A percentile compares a stretch with the other conserved stretches of the same genome.
Evolutionary conservation across 352 stramenopile genomes (phyloP).

Genomic region (Pythium myriotylum): DNA sequence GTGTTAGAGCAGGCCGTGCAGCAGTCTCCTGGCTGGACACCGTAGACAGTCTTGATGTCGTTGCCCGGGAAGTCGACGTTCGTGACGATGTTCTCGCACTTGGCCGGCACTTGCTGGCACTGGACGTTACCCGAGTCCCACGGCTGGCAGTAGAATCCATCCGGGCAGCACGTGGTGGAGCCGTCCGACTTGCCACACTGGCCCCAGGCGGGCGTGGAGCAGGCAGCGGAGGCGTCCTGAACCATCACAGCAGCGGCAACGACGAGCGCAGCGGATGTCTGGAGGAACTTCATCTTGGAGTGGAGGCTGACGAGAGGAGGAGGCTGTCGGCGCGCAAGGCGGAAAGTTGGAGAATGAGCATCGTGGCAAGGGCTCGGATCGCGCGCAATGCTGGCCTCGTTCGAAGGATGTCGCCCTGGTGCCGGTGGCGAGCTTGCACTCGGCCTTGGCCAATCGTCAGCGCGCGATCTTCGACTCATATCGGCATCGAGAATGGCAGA

Average conservation of each 20-base stretch:
- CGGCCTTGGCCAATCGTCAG: background rate
- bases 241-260: background rate
- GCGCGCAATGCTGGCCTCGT: too few relatives aligned
- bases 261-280: background rate
- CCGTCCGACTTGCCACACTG: conserved; percentile 11
- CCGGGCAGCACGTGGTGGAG: conserved; percentile 33
- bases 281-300: conserved; percentile 10
- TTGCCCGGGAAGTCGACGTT: conserved; percentile 42
- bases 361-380: too few relatives aligned
- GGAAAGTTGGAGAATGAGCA: conserved; percentile 11
- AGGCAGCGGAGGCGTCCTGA: background rate
- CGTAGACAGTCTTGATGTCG: conserved; percentile 45
- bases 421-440: too few relatives aligned
- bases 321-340: background rate
- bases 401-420: too few relatives aligned
- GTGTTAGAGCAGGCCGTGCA: conserved; percentile 25
- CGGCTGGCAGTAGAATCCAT: conserved; percentile 42
- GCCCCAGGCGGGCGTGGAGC: conserved; percentile 3
- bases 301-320: background rate
- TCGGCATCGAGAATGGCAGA: too few relatives aligned
- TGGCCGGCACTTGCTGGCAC: conserved; percentile 33
- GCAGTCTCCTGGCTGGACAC: conserved; percentile 39
- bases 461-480: too few relatives aligned
- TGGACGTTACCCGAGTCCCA: conserved; percentile 45
- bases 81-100: conserved; percentile 40